phyloP scores from a whole-genome alignment of 768 basidiomycete genomes.

The Phaeotremella fagi region DNA sequence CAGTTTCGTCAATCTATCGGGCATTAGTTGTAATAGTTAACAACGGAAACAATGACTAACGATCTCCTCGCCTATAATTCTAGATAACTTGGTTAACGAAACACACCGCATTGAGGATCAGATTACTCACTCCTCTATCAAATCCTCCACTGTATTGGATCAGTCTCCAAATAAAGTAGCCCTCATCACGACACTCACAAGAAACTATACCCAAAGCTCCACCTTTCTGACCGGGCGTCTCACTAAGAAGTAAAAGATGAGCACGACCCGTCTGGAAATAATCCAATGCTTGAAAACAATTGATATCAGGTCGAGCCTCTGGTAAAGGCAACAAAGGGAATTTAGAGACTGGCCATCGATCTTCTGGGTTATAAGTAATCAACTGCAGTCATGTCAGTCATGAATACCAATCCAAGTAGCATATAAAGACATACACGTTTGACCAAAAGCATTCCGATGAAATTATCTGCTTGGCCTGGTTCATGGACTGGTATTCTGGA shows the following conservation, averaged over 20 bases:
- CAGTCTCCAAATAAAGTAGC: not conserved
- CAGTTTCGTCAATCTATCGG: slow-evolving; percentile 71
- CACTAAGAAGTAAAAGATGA: slow-evolving; percentile 79
- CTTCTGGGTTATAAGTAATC: slow-evolving; percentile 80
- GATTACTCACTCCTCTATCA: slow-evolving; percentile 57
- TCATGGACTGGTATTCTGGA: slow-evolving; percentile 87
- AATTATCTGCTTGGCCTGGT: slow-evolving; percentile 62
- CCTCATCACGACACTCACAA: too few relatives aligned
- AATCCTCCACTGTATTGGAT: slow-evolving; percentile 43
- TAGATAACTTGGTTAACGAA: slow-evolving; percentile 7
- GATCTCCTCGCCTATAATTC: slow-evolving; percentile 88
- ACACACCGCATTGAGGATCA: slow-evolving; percentile 54
- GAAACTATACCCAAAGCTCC: slow-evolving; percentile 86
- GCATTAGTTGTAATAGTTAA: not conserved
- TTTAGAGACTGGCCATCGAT: slow-evolving; percentile 51
- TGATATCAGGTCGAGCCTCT: slow-evolving; percentile 80
- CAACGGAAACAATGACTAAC: slow-evolving; percentile 38
- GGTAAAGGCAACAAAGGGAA: slow-evolving; percentile 80
- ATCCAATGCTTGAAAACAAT: slow-evolving; percentile 87
- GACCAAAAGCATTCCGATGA: slow-evolving; percentile 74
- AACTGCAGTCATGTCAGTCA: slow-evolving; percentile 51
- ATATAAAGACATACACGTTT: slow-evolving; percentile 59
- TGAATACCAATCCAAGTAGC: not conserved
- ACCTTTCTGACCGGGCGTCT: slow-evolving; percentile 71
- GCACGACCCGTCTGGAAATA: slow-evolving; percentile 93